Conservation (phyloP, 768 basidiomycete genomes). For the Hygrocybe punicea region DNA sequence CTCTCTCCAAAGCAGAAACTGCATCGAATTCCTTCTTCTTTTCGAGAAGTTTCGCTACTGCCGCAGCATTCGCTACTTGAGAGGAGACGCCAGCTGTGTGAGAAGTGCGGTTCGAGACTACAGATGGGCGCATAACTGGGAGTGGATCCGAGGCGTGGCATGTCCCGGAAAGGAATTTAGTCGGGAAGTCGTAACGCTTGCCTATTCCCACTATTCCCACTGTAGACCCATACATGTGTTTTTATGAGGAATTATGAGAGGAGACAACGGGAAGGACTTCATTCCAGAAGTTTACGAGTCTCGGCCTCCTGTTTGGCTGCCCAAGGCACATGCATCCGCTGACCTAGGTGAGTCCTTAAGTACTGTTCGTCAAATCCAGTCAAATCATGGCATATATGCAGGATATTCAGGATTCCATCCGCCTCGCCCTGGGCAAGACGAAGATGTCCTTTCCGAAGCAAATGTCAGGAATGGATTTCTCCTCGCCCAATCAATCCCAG, state of each 20-base stretch:
- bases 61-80: slow-evolving; percentile 45
- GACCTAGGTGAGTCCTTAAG: slow-evolving; percentile 55
- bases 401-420: slow-evolving; percentile 78
- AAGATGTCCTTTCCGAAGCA: slow-evolving; percentile 62
- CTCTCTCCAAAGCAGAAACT: slow-evolving; percentile 65
- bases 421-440: slow-evolving; percentile 69
- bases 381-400: slow-evolving; percentile 24
- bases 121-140: slow-evolving; percentile 57
- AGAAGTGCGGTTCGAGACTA: slow-evolving; percentile 49
- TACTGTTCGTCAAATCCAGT: not conserved
- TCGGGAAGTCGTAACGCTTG: too few relatives aligned
- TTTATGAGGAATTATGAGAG: slow-evolving; percentile 6
- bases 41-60: slow-evolving; percentile 56
- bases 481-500: slow-evolving; percentile 53
- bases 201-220: too few relatives aligned
- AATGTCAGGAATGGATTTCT: slow-evolving; percentile 67
- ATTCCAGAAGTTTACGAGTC: slow-evolving; percentile 49
- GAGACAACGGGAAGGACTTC: slow-evolving; percentile 1
- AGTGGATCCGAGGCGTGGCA: slow-evolving; percentile 50
- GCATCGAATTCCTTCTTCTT: slow-evolving; percentile 83
- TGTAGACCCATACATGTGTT: too few relatives aligned
- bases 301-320: slow-evolving; percentile 71
- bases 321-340: slow-evolving; percentile 58
- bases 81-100: slow-evolving; percentile 40
- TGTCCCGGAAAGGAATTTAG: not conserved